These are phyloP conservation scores for Corymbia maculata DNA, from an alignment of 345 rosid species.

Conservation along the genomic window DNA sequence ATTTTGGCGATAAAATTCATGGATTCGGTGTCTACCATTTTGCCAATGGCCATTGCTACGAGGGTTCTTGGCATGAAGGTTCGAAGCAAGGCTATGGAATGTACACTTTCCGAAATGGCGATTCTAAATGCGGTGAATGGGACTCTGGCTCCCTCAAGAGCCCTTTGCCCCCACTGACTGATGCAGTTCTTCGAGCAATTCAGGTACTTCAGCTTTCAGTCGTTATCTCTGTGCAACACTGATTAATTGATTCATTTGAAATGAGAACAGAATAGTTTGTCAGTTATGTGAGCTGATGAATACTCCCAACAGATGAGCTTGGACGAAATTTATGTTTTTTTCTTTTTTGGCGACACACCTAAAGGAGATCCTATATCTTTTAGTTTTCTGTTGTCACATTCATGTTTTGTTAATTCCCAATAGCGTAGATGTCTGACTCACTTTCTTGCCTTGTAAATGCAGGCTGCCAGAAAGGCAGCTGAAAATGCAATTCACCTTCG, in stretches of 20 bases:
- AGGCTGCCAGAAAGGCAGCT: slow-evolving; percentile 80
- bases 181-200: slow-evolving; percentile 45
- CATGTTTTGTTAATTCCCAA: neutral
- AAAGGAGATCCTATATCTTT: neutral
- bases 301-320: neutral
- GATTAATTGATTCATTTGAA: neutral
- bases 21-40: slow-evolving; percentile 91
- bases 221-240: neutral
- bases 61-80: slow-evolving; percentile 99
- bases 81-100: slow-evolving; percentile 82
- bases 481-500: slow-evolving; percentile 50
- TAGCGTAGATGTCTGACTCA: neutral
- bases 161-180: slow-evolving; percentile 28
- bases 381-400: neutral
- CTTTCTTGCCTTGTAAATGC: neutral
- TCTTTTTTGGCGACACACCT: neutral
- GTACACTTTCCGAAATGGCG: slow-evolving; percentile 73
- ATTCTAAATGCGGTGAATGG: slow-evolving; percentile 71
- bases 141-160: slow-evolving; percentile 47
- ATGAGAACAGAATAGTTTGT: neutral
- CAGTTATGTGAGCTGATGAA: neutral
- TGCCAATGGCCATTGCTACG: slow-evolving; percentile 81
- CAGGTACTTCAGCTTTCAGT: slow-evolving; percentile 25
- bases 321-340: neutral
- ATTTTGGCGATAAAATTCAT: slow-evolving; percentile 86